Evolutionary conservation across 306 rosid species (phyloP).

Genomic region (Rosa chinensis): DNA sequence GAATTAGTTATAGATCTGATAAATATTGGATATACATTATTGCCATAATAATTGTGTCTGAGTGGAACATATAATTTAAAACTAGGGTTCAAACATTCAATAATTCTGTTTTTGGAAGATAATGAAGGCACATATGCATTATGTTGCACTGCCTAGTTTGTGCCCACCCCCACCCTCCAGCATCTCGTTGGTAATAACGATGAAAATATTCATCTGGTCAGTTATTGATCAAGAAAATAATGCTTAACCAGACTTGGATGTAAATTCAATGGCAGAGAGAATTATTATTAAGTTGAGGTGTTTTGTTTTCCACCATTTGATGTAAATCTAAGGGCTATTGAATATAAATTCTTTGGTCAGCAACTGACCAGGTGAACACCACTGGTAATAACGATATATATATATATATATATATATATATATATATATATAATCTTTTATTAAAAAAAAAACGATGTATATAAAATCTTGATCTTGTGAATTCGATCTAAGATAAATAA

Average conservation of each 20-base stretch:
- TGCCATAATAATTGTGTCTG: not conserved
- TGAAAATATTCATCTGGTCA: not conserved
- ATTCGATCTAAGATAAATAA: not conserved
- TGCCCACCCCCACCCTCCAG: not conserved
- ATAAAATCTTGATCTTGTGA: too few relatives aligned
- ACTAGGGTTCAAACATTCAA: not conserved
- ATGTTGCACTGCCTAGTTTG: not conserved
- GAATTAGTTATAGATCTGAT: not conserved
- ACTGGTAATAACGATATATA: not conserved
- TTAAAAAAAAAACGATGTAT: too few relatives aligned
- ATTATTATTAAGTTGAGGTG: too few relatives aligned
- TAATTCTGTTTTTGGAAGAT: conserved; percentile 4
- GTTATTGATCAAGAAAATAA: too few relatives aligned
- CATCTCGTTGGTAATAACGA: not conserved
- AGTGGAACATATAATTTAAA: not conserved
- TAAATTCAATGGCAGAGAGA: too few relatives aligned
- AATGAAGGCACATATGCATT: conserved; percentile 3
- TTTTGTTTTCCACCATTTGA: too few relatives aligned
- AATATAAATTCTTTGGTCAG: too few relatives aligned
- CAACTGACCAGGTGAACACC: too few relatives aligned
- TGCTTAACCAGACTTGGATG: too few relatives aligned
- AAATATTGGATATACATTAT: not conserved
- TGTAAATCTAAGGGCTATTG: too few relatives aligned
- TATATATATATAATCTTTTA: not conserved
- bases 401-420: not conserved